Percentiles rank a stretch among this genome's conserved stretches.
phyloP scores from a whole-genome alignment of 495 filamentous ascomycete genomes.

The Cercophora sp. region DNA sequence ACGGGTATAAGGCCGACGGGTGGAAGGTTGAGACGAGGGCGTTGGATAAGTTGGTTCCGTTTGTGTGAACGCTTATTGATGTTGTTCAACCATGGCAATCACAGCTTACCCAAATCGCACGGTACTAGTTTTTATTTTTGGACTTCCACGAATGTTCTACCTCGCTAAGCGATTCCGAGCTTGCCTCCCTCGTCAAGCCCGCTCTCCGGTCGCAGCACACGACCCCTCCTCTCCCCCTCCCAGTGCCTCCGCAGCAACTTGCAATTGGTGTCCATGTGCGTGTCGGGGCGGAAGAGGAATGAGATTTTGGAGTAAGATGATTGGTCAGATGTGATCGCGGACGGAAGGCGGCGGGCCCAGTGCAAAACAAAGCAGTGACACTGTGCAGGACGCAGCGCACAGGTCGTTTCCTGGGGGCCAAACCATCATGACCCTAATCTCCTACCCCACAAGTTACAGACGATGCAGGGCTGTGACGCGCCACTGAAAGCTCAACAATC shows the following conservation, averaged over 20 bases:
- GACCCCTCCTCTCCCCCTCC: not conserved
- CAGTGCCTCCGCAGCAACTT: not conserved
- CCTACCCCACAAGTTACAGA: not conserved
- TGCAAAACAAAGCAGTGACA: slow-evolving; percentile 4
- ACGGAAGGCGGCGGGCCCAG: not conserved
- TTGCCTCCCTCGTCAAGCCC: slow-evolving; percentile 1
- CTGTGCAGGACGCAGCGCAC: slow-evolving; percentile 3
- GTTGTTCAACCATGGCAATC: no score
- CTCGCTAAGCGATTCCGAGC: not conserved
- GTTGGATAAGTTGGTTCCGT: slow-evolving; percentile 5
- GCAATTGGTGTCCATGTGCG: not conserved
- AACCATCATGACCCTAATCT: slow-evolving; percentile 4
- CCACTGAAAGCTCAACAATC: not conserved
- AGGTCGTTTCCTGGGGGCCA: not conserved
- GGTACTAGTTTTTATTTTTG: no score
- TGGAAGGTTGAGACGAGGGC: slow-evolving; percentile 3
- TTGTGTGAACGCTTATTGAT: no score
- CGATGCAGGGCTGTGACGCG: not conserved
- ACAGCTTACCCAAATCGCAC: no score
- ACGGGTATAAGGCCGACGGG: not conserved
- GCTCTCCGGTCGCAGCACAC: slow-evolving; percentile 3
- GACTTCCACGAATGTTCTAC: no score
- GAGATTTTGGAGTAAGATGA: slow-evolving; percentile 1
- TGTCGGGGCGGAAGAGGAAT: slow-evolving; percentile 1
- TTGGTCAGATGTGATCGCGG: slow-evolving; percentile 1